Evolutionary conservation across 202 grass and related monocot genomes (phyloP), one percentile per base, ranked within the genome.

Genomic region (Setaria viridis): DNA sequence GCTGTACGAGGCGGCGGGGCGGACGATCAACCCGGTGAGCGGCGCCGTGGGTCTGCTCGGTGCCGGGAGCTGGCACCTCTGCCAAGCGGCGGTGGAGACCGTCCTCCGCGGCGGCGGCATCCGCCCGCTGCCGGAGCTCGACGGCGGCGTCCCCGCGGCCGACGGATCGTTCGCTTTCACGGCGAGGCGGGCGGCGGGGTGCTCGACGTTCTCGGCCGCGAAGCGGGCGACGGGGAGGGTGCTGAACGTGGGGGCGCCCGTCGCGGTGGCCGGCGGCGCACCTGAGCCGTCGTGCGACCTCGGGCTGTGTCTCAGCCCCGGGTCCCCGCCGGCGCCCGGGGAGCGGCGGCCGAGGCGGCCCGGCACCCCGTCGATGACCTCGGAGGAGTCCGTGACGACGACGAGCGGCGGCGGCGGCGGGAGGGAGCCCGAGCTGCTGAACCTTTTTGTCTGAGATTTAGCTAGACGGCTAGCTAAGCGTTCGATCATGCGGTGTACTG

Each of bases 21-120:
- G 97, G 72, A 99, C 97, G 74, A 99, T 99, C 87, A 94, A 93
- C 87, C 97, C 97, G 21, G 97, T 99, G 79, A 85, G 82, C 50
- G 97, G 97, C 72, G 97, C 92, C 7, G 94, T 94, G 50, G 97
- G 97, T 20, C 80, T 99, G 32, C 92, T 95, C 37, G 89, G 77
- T 72, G 60, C 90, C 19, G 94, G 91, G 3, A 94, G 87, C 88
- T 99, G 97, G 97, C 94, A 94, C 59, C 88, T 93, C 39, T 99
- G 97, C 92, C 92, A 94, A 85, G 87, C 79, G 15, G 97, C 97
- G 7, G 97, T 94, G 11, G 86, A 94, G 75, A 87, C 94, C 54
- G 92, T 99, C 76, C 94, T 99, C 19, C 93, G 92, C 16, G 97
- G 94, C 56, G 97, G 88, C 33, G 47, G 76, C 25, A 67, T 99